These are phyloP conservation scores for Sporothrix luriei DNA, from an alignment of 2,329 filamentous ascomycete species.

Conservation along the genomic window DNA sequence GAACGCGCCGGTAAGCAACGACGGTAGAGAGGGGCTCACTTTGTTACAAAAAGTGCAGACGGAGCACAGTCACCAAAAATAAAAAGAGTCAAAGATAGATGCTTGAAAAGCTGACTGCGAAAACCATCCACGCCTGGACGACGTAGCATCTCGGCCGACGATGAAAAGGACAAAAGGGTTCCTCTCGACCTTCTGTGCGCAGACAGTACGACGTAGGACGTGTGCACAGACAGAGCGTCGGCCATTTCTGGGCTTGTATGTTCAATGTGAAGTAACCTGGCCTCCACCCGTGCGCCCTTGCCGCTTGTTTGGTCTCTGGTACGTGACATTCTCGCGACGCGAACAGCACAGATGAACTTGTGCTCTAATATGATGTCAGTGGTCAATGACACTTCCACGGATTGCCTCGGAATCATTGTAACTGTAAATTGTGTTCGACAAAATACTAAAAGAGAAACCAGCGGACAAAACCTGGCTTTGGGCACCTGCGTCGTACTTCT, in stretches of 20 bases:
- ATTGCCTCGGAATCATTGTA: no score
- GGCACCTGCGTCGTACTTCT: not conserved
- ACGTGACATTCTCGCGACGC: slow-evolving; percentile 7
- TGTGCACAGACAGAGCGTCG: not conserved
- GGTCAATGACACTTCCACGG: no score
- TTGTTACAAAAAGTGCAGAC: slow-evolving; percentile 8
- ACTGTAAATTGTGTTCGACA: no score
- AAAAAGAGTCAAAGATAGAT: no score
- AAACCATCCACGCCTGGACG: no score
- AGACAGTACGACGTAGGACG: not conserved
- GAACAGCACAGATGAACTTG: not conserved
- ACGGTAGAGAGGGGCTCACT: not conserved
- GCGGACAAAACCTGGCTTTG: no score
- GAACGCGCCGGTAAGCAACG: not conserved
- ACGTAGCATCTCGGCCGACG: slow-evolving; percentile 1
- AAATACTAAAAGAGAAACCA: no score
- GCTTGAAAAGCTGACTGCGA: no score
- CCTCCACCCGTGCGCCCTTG: not conserved
- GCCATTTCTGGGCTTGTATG: no score
- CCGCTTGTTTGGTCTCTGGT: not conserved
- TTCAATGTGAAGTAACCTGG: not conserved
- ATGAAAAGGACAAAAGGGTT: not conserved
- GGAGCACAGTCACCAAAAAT: not conserved
- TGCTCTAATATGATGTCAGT: slow-evolving; percentile 14
- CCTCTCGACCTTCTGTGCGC: not conserved